phyloP scores from a whole-genome alignment of 148 eudicot species.

The Nepenthes gracilis region DNA sequence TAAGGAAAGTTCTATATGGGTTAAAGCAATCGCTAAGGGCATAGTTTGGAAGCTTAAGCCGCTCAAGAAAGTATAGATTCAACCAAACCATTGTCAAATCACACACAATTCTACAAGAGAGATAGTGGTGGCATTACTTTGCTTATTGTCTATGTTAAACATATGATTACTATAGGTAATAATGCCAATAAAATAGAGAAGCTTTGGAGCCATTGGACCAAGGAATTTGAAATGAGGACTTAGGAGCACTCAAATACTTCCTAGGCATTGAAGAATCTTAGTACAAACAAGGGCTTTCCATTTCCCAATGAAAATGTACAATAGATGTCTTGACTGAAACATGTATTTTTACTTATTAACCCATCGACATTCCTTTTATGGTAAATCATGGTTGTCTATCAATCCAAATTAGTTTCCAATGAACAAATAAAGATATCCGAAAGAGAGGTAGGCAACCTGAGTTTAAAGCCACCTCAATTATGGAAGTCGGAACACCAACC shows the following conservation, averaged over 20 bases:
- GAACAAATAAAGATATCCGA: background rate
- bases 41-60: background rate
- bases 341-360: background rate
- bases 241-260: background rate
- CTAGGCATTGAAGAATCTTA: background rate
- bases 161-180: background rate
- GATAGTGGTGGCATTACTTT: background rate
- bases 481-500: too few species aligned
- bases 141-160: background rate
- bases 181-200: background rate
- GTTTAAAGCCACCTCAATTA: too few species aligned
- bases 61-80: background rate
- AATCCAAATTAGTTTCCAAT: too few species aligned
- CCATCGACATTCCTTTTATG: too few species aligned
- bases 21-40: background rate
- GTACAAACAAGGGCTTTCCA: background rate
- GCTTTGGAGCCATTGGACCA: background rate
- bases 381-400: background rate
- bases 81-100: background rate
- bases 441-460: too few species aligned
- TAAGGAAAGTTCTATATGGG: background rate
- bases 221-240: slow-evolving; percentile 2
- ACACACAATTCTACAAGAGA: background rate
- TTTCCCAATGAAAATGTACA: background rate
- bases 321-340: background rate